phyloP scores from a whole-genome alignment of 2,329 filamentous ascomycete species.

The Colletotrichum ledebouriae region DNA sequence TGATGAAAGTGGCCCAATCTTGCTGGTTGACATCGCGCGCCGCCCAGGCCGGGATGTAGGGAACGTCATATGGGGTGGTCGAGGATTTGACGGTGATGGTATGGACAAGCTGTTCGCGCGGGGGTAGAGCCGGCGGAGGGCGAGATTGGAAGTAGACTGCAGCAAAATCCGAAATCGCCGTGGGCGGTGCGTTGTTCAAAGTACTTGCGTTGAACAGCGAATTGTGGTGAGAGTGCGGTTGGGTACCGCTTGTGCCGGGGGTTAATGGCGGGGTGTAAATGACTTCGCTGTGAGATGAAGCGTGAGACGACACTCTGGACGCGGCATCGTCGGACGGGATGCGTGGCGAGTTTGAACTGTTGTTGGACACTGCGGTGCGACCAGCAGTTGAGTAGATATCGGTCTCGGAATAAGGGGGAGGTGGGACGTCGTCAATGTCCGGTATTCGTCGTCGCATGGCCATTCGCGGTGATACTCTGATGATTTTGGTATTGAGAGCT shows the following conservation, averaged over 20 bases:
- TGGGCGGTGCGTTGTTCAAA: conserved; percentile 25
- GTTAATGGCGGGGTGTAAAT: conserved; percentile 67
- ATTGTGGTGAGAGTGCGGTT: conserved; percentile 8
- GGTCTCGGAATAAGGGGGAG: conserved; percentile 70
- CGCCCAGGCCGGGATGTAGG: conserved; percentile 56
- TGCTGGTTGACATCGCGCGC: conserved; percentile 61
- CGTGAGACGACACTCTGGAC: conserved; percentile 52
- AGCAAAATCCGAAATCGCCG: conserved; percentile 48
- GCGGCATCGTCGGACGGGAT: conserved; percentile 53
- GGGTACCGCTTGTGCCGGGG: conserved; percentile 51
- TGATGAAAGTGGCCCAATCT: conserved; percentile 72
- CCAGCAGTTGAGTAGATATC: conserved; percentile 65
- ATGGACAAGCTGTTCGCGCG: conserved; percentile 48
- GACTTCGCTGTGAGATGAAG: conserved; percentile 56
- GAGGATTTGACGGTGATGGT: conserved; percentile 51
- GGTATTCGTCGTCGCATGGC: conserved; percentile 32
- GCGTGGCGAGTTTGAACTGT: conserved; percentile 41
- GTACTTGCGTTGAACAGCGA: conserved; percentile 20
- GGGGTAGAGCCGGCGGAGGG: conserved; percentile 47
- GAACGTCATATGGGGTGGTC: conserved; percentile 59
- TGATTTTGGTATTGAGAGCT: neutral
- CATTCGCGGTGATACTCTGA: conserved; percentile 16
- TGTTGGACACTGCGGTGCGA: conserved; percentile 26
- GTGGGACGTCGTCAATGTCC: conserved; percentile 57
- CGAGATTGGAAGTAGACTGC: conserved; percentile 63